Evolutionary conservation across 1,139 yeast species (phyloP), one percentile per base, ranked within the genome.

Genomic region (Yamadazyma atmosphaerica): DNA sequence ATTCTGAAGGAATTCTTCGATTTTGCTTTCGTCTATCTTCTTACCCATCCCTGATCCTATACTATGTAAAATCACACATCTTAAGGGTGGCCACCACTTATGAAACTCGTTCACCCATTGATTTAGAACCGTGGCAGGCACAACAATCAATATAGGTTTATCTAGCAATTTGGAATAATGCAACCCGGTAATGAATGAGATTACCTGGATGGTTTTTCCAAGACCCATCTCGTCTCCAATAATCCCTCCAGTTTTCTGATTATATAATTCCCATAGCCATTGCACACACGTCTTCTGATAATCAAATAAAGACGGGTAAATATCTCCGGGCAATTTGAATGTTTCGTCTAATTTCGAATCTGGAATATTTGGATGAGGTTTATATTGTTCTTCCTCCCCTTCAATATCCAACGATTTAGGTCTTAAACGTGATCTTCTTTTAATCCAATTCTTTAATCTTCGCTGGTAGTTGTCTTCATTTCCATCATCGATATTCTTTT

Each of bases 161-260:
- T 78, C 74, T 4, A 92, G 63, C 38, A 78, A 65, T 0, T 84
- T 83, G 13, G 95, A 86, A 56, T 89, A 86, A 54, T 89, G 96
- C 28, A 92, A 66, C 0, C 96, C 95, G 0, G 98, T 97, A 8
- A 92, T 56, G 58, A 92, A 92, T 0, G 97, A 80, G 30, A 88
- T 88, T 7, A 92, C 77, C 58, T 92, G 98, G 39, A 92, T 85
- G 0, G 98, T 92, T 55, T 92, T 92, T 2, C 98, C 98, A 12
- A 92, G 63, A 0, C 98, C 98, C 98, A 92, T 92, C 60, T 92
- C 98, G 61, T 92, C 98, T 23, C 98, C 97, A 34, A 92, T 76
- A 9, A 92, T 92, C 0, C 98, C 98, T 1, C 98, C 98, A 2
- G 92, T 83, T 39, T 80, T 81, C 55, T 90, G 98, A 14, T 81